These are phyloP conservation scores for Quercus agrifolia DNA, from an alignment of 306 rosid species.

Conservation along the genomic window DNA sequence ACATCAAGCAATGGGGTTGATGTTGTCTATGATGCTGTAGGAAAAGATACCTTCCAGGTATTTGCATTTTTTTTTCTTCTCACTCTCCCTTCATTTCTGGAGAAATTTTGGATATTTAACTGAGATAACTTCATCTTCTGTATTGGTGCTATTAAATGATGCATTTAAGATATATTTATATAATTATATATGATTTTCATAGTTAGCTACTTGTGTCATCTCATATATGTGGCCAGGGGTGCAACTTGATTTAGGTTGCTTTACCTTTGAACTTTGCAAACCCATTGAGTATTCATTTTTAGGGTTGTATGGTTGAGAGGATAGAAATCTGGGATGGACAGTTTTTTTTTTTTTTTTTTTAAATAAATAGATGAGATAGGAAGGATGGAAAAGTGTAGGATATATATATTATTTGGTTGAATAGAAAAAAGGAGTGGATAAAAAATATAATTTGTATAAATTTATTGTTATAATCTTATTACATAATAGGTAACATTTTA, in stretches of 20 bases:
- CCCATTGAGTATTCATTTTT: no score
- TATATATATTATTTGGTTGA: no score
- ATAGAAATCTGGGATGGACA: no score
- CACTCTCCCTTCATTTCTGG: background rate
- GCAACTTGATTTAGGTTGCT: conserved; percentile 6
- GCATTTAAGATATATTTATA: background rate
- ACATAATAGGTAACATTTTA: no score
- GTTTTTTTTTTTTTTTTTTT: no score
- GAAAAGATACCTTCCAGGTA: conserved; percentile 93
- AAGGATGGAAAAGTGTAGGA: no score
- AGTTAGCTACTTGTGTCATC: background rate
- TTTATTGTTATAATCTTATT: no score
- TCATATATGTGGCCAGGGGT: background rate
- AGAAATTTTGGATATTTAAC: background rate
- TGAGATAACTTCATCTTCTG: background rate
- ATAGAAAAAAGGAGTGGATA: no score
- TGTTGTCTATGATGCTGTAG: conserved; percentile 92
- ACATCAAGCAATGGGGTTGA: conserved; percentile 82
- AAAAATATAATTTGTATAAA: no score
- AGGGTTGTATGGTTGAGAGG: no score
- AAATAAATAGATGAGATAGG: no score
- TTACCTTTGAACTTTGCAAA: background rate
- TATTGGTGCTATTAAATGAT: background rate
- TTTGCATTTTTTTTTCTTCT: background rate
- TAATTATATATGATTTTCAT: background rate